phyloP scores from a whole-genome alignment of 2,329 filamentous ascomycete genomes.

The Pyricularia pennisetigena region DNA sequence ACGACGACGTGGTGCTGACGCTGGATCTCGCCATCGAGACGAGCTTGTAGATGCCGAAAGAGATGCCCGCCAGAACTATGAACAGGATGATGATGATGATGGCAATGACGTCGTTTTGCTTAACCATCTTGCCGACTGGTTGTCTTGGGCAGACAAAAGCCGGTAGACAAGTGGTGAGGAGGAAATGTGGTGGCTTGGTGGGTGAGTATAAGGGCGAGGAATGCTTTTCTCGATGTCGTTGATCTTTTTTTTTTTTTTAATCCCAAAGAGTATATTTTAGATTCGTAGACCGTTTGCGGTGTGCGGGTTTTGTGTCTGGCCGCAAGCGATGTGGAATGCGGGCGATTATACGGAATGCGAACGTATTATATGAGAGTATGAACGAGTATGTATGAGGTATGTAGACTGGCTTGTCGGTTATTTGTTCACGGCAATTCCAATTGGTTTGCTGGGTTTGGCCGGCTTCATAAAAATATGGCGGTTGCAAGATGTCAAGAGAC shows the following conservation, averaged over 20 bases:
- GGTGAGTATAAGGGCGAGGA: background rate
- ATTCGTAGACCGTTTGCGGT: background rate
- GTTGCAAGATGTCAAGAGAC: background rate
- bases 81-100: conserved; percentile 60
- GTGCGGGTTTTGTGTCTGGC: background rate
- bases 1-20: conserved; percentile 26
- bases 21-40: conserved; percentile 39
- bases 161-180: background rate
- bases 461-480: background rate
- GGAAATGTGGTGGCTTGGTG: background rate
- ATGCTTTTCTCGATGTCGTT: background rate
- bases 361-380: background rate
- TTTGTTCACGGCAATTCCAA: background rate
- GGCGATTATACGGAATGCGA: background rate
- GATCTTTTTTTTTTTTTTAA: background rate
- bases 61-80: conserved; percentile 48
- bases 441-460: background rate
- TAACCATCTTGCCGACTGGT: conserved; percentile 36
- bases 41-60: conserved; percentile 54
- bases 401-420: background rate
- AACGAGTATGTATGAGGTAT: background rate
- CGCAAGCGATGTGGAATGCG: background rate
- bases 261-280: no score
- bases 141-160: conserved; percentile 3
- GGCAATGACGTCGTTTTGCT: conserved; percentile 58